These are phyloP conservation scores for Marvania coccoides DNA, from an alignment of 139 green algal genomes.

Conservation along the genomic window DNA sequence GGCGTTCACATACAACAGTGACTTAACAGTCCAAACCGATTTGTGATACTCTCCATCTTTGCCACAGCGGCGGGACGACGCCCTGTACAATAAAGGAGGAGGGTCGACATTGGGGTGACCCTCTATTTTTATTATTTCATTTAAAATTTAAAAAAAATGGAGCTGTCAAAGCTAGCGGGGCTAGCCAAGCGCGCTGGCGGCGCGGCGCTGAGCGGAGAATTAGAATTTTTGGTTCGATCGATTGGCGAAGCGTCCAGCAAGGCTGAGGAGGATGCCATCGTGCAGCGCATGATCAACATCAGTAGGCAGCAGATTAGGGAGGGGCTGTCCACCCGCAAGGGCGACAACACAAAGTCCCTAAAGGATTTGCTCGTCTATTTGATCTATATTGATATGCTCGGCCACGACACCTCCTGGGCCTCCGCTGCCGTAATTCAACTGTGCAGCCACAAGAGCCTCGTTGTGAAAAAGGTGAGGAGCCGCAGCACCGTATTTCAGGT, in stretches of 20 bases:
- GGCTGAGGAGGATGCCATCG: conserved; percentile 74
- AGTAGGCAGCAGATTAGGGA: conserved; percentile 64
- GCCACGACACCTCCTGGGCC: conserved; percentile 88
- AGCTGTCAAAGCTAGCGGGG: no score
- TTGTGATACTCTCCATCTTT: no score
- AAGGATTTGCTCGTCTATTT: conserved; percentile 86
- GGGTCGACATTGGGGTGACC: no score
- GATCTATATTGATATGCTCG: conserved; percentile 98
- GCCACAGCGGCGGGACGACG: no score
- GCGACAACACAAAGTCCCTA: conserved; percentile 57
- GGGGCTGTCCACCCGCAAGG: conserved; percentile 41
- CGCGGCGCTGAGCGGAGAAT: conserved; percentile 35
- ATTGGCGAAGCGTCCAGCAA: conserved; percentile 75
- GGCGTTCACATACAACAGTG: no score
- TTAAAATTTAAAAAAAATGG: no score
- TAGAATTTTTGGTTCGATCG: conserved; percentile 46
- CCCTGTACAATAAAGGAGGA: no score
- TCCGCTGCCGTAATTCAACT: conserved; percentile 80
- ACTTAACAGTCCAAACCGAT: no score
- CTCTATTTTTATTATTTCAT: no score
- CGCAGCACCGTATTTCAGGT: no score
- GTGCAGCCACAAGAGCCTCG: conserved; percentile 52
- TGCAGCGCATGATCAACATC: conserved; percentile 74
- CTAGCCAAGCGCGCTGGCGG: no score
- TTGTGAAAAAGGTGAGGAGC: conserved; percentile 58